A percentile compares a stretch with the other conserved stretches of the same genome.
Conservation (phyloP, 139 green algal species). For the Penium margaritaceum region DNA sequence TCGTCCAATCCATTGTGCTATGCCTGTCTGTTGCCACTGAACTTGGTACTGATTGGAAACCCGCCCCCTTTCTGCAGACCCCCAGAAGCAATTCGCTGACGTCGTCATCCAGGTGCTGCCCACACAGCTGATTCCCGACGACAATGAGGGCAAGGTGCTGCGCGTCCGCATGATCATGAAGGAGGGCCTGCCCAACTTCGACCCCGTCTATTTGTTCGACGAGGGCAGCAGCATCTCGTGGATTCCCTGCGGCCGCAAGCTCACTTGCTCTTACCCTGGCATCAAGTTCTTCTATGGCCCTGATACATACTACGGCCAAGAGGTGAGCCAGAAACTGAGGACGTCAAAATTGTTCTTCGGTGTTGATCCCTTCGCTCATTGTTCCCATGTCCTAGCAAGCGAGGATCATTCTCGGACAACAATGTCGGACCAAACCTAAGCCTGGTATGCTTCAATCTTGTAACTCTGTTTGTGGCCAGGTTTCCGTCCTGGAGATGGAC, state of each 20-base stretch:
- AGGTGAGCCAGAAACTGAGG: slow-evolving; percentile 46
- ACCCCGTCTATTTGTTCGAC: slow-evolving; percentile 93
- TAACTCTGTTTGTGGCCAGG: slow-evolving; percentile 41
- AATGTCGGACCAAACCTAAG: background rate
- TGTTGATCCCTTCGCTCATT: background rate
- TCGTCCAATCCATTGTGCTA: background rate
- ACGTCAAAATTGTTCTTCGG: background rate
- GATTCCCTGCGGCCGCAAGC: slow-evolving; percentile 98
- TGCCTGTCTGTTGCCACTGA: background rate
- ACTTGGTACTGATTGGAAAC: background rate
- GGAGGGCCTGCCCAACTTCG: slow-evolving; percentile 81
- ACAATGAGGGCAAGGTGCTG: slow-evolving; percentile 96
- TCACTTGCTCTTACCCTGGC: slow-evolving; percentile 97
- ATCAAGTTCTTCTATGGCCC: slow-evolving; percentile 71
- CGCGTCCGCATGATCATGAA: slow-evolving; percentile 98
- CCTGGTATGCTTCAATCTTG: too few species aligned
- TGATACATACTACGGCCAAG: slow-evolving; percentile 83
- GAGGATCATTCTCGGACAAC: background rate
- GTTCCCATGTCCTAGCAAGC: background rate
- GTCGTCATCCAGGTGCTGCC: slow-evolving; percentile 97
- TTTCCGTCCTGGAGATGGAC: slow-evolving; percentile 91
- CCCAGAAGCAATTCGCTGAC: slow-evolving; percentile 97
- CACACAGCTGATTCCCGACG: slow-evolving; percentile 96
- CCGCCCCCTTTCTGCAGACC: slow-evolving; percentile 72
- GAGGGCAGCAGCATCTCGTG: slow-evolving; percentile 97